Base-by-base conservation (phyloP, 139 green algal species). In the Picochlorum sp. region DNA sequence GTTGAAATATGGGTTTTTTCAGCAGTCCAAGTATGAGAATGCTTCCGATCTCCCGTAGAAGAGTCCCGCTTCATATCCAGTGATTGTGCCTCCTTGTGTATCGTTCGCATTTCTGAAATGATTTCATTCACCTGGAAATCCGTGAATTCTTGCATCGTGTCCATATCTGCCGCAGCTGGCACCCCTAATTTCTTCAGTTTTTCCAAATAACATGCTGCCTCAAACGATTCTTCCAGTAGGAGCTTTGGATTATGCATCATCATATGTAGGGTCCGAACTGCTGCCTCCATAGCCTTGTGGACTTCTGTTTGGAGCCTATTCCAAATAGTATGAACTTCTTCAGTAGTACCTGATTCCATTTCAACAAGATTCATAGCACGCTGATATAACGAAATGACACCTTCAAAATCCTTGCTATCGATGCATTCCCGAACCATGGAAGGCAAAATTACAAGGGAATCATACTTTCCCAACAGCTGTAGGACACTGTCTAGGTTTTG, bases 371-470 rank as follows among this genome's bases (percentile, higher is more conserved):
- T 65, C 20, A 65, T 31, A 28, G 58, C 58, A 57, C 57, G 20
- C 26, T 52, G 20, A 30, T 65, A 65, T 26, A 65, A 65, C 13
- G n/a, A 28, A 6, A 65, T 18, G 13, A 65, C 58, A 23, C n/a
- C 6, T 52, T 28, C 77, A 60, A 78, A 85, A 60, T 86, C 63
- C 0, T 64, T 47, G 1, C 59, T 49, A 51, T 78, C 64, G 10
- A 47, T 71, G 41, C 59, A 59, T 66, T 84, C 60, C n/a, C 68
- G 47, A 15, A 90, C 76, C 4, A 73, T 65, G 1, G 66, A 60
- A 5, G 84, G 84, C 73, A 87, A 70, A 21, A 70, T 49, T 49
- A 91, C 86, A 21, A 90, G 62, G 11, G 69, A 67, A 52, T 88
- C 78, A 65, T 90, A 90, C 50, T 80, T 74, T 54, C 76, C 62